Evolutionary conservation across 2,329 filamentous ascomycete genomes (phyloP).

Genomic region (Monosporascus ibericus): DNA sequence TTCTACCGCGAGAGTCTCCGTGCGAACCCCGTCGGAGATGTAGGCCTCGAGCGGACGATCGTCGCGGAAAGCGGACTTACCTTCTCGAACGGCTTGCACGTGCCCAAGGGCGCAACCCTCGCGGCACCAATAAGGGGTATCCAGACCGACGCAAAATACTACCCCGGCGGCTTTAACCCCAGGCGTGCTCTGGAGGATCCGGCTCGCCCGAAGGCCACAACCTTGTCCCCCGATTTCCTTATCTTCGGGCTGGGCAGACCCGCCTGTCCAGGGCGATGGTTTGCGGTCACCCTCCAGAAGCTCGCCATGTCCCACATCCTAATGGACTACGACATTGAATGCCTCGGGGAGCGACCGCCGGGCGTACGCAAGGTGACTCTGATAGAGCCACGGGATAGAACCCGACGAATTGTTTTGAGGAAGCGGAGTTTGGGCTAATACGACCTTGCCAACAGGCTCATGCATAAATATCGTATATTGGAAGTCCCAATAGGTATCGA

Average conservation of each 20-base stretch:
- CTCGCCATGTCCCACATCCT: slow-evolving; percentile 1
- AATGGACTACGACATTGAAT: slow-evolving; percentile 1
- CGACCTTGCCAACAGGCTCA: not conserved
- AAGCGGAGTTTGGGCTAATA: not conserved
- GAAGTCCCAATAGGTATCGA: too few relatives aligned
- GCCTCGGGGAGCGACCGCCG: not conserved
- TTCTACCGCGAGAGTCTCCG: slow-evolving; percentile 14
- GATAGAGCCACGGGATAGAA: not conserved
- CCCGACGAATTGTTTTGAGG: not conserved
- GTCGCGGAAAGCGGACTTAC: slow-evolving; percentile 10
- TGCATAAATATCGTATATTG: too few relatives aligned
- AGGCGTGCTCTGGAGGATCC: slow-evolving; percentile 2
- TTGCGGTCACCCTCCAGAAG: not conserved
- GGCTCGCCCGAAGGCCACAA: slow-evolving; percentile 2
- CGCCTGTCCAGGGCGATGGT: not conserved
- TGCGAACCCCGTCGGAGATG: slow-evolving; percentile 10
- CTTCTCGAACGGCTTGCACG: slow-evolving; percentile 9
- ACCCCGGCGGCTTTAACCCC: not conserved
- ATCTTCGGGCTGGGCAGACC: slow-evolving; percentile 1
- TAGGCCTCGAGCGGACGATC: slow-evolving; percentile 12
- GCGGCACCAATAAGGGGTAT: slow-evolving; percentile 4
- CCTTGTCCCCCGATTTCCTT: slow-evolving; percentile 12
- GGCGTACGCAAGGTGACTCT: not conserved
- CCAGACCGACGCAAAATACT: not conserved
- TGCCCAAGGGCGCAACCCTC: slow-evolving; percentile 9